phyloP scores from a whole-genome alignment of 768 basidiomycete genomes.

The Termitomyces sp. region DNA sequence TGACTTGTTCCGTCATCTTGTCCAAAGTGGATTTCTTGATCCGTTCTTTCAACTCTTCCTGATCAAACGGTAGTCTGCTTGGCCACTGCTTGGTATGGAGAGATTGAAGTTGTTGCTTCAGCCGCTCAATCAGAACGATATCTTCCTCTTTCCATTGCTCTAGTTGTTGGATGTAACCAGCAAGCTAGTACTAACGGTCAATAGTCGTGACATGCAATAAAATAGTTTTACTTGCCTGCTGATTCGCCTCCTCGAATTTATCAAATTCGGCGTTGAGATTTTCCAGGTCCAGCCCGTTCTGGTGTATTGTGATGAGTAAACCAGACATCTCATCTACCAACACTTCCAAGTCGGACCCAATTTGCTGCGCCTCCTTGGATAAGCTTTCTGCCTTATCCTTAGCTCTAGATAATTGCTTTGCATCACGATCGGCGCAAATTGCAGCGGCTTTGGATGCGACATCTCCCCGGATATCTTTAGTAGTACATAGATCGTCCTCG shows the following conservation, averaged over 20 bases:
- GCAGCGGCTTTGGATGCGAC: not conserved
- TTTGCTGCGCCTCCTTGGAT: not conserved
- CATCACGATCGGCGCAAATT: not conserved
- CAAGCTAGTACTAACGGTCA: not conserved
- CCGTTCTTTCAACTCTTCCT: slow-evolving; percentile 16
- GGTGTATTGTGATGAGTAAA: not conserved
- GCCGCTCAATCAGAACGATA: slow-evolving; percentile 13
- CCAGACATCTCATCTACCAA: not conserved
- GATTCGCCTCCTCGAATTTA: not conserved
- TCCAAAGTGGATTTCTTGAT: slow-evolving; percentile 10
- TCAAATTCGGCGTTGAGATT: slow-evolving; percentile 5
- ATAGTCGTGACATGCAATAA: not conserved
- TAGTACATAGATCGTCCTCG: slow-evolving; percentile 5
- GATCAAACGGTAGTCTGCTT: slow-evolving; percentile 10
- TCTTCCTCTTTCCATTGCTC: slow-evolving; percentile 18
- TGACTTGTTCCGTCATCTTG: slow-evolving; percentile 19
- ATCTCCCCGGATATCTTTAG: slow-evolving; percentile 2
- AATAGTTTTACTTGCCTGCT: not conserved
- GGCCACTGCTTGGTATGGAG: slow-evolving; percentile 15
- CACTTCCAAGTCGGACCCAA: slow-evolving; percentile 2
- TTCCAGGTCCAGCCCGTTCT: not conserved
- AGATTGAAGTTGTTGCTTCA: slow-evolving; percentile 19
- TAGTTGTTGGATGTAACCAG: slow-evolving; percentile 8
- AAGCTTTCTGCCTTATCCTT: not conserved
- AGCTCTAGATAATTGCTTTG: not conserved